Percentiles rank a stretch among this genome's conserved stretches.
Conservation (phyloP, 352 stramenopile species). For the Thalassiosira oceanica region DNA sequence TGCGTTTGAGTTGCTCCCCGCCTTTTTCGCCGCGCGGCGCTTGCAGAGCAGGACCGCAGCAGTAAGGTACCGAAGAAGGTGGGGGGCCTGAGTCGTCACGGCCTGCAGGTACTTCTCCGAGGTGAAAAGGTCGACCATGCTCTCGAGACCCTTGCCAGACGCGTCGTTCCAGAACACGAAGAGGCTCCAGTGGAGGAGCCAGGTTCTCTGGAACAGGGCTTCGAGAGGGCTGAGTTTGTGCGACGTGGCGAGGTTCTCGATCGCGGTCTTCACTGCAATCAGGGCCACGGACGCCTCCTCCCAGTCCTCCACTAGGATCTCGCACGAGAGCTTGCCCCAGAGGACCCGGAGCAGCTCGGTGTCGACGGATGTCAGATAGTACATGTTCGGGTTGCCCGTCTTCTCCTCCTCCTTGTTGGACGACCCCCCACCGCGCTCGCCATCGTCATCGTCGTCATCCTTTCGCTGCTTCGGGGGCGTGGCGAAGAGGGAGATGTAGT, state of each 20-base stretch:
- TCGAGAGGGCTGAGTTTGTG: conserved; percentile 83
- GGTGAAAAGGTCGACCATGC: conserved; percentile 96
- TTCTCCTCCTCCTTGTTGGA: conserved; percentile 43
- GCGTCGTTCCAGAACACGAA: conserved; percentile 92
- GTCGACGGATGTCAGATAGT: conserved; percentile 75
- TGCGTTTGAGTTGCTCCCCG: conserved; percentile 39
- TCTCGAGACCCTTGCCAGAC: conserved; percentile 87
- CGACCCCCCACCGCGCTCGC: conserved; percentile 44
- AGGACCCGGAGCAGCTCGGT: conserved; percentile 82
- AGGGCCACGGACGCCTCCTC: conserved; percentile 92
- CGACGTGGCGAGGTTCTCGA: conserved; percentile 85
- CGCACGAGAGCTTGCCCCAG: conserved; percentile 93
- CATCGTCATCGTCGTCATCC: conserved; percentile 47
- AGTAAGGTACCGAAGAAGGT: conserved; percentile 95
- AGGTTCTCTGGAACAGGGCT: conserved; percentile 95
- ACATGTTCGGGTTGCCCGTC: conserved; percentile 76
- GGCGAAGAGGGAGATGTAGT: conserved; percentile 78
- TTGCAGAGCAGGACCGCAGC: conserved; percentile 97
- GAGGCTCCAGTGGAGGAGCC: conserved; percentile 97
- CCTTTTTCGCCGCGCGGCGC: conserved; percentile 81
- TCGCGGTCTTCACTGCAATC: conserved; percentile 90
- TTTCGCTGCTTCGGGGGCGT: conserved; percentile 51
- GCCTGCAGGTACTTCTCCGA: conserved; percentile 91
- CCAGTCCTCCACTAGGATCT: conserved; percentile 96
- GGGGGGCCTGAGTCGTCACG: conserved; percentile 98